Evolutionary conservation across 2,329 filamentous ascomycete species (phyloP).

Genomic region (Lachnellula occidentalis): DNA sequence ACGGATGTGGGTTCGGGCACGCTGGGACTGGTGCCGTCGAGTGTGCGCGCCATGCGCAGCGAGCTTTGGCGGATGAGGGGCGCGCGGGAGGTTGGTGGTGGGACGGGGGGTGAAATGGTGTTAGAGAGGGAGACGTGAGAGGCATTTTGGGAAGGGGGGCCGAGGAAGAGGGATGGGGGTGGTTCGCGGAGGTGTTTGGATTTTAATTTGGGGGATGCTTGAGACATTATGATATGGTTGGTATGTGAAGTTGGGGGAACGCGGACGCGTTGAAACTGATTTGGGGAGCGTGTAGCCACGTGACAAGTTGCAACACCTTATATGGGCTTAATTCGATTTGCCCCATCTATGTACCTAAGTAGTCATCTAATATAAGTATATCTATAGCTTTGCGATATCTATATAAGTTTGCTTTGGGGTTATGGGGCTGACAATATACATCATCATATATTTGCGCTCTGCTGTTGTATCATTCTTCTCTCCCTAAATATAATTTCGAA

Average conservation of each 20-base stretch:
- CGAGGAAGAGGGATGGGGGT: conserved; percentile 74
- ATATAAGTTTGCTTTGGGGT: too few species aligned
- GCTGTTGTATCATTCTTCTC: too few species aligned
- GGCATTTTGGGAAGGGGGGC: conserved; percentile 71
- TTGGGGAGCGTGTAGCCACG: too few species aligned
- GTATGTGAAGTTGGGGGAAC: background rate
- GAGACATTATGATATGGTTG: conserved; percentile 21
- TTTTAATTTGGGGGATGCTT: conserved; percentile 32
- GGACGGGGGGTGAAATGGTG: conserved; percentile 35
- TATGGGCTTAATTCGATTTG: too few species aligned
- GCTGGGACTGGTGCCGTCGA: conserved; percentile 8
- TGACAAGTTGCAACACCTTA: too few species aligned
- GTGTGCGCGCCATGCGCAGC: conserved; percentile 13
- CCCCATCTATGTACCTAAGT: too few species aligned
- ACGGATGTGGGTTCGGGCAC: conserved; percentile 17
- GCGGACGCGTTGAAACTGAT: background rate
- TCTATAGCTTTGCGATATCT: too few species aligned
- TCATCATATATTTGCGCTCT: too few species aligned
- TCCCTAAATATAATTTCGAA: too few species aligned
- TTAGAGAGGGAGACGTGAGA: conserved; percentile 60
- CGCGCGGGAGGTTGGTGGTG: conserved; percentile 18
- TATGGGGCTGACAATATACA: too few species aligned
- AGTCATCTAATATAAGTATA: too few species aligned
- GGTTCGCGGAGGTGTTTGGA: conserved; percentile 52
- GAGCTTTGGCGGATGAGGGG: conserved; percentile 28